Conservation (phyloP, 768 basidiomycete species). For the Clitopilus hobsonii region DNA sequence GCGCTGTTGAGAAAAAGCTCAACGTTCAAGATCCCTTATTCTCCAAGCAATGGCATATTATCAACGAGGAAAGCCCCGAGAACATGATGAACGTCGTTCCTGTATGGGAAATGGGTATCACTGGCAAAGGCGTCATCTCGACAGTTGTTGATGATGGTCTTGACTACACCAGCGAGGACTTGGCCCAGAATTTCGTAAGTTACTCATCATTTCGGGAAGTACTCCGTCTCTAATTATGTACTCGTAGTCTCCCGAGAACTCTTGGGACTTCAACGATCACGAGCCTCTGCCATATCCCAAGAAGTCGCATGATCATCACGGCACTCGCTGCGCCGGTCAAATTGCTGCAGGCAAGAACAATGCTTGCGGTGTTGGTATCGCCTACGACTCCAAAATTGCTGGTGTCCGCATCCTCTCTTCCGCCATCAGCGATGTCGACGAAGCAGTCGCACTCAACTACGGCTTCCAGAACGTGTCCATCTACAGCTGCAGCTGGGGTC, state of each 20-base stretch:
- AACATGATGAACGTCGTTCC: slow-evolving; percentile 88
- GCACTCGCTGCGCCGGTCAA: slow-evolving; percentile 97
- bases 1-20: slow-evolving; percentile 52
- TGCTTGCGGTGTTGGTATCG: slow-evolving; percentile 91
- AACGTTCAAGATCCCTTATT: slow-evolving; percentile 83
- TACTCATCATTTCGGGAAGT: not conserved
- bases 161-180: slow-evolving; percentile 83
- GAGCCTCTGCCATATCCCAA: slow-evolving; percentile 79
- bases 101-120: slow-evolving; percentile 90
- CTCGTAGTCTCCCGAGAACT: slow-evolving; percentile 74
- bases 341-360: slow-evolving; percentile 90
- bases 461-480: slow-evolving; percentile 87
- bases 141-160: slow-evolving; percentile 94
- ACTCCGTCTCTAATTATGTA: slow-evolving; percentile 4
- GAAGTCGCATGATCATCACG: slow-evolving; percentile 87
- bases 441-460: slow-evolving; percentile 91
- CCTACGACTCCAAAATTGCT: slow-evolving; percentile 86
- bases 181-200: slow-evolving; percentile 89
- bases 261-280: slow-evolving; percentile 96
- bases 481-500: slow-evolving; percentile 98
- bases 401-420: slow-evolving; percentile 95
- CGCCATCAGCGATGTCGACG: slow-evolving; percentile 91
- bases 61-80: slow-evolving; percentile 80
- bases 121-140: slow-evolving; percentile 79
- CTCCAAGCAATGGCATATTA: slow-evolving; percentile 87